Conservation (phyloP, 2,329 filamentous ascomycete genomes). For the Samsoniella hepiali region DNA sequence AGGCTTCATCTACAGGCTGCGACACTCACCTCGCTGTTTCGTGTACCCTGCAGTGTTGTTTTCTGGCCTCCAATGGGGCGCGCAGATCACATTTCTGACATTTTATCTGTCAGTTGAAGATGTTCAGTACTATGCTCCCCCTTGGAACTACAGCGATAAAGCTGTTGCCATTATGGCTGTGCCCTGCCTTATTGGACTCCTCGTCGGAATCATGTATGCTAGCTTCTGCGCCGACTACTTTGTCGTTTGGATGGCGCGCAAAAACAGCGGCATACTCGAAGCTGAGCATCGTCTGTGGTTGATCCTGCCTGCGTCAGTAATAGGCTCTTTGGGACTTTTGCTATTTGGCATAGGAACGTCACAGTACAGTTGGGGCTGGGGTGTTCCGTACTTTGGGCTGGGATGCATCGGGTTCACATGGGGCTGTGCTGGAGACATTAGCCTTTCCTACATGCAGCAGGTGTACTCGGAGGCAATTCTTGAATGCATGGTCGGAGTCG, state of each 20-base stretch:
- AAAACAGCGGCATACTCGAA: conserved; percentile 52
- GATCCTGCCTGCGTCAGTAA: conserved; percentile 45
- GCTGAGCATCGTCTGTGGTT: conserved; percentile 53
- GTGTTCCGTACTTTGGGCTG: conserved; percentile 51
- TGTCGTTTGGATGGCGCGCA: conserved; percentile 52
- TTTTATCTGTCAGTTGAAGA: conserved; percentile 59
- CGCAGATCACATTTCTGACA: conserved; percentile 57
- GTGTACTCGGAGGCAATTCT: conserved; percentile 55
- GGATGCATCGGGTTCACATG: conserved; percentile 59
- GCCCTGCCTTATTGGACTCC: conserved; percentile 51
- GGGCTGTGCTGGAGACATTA: conserved; percentile 55
- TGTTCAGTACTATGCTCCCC: conserved; percentile 50
- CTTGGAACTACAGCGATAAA: conserved; percentile 53
- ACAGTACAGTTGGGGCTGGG: conserved; percentile 50
- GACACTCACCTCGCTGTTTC: conserved; percentile 55
- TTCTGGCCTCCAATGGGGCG: conserved; percentile 56
- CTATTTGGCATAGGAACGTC: conserved; percentile 50
- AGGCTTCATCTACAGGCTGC: conserved; percentile 51
- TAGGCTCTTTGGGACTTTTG: conserved; percentile 50
- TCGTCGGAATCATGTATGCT: conserved; percentile 55
- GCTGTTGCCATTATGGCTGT: conserved; percentile 57
- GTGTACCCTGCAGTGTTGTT: conserved; percentile 56
- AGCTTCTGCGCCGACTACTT: conserved; percentile 56
- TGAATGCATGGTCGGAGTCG: conserved; percentile 57
- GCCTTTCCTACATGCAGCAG: conserved; percentile 53